phyloP scores from a whole-genome alignment of 768 basidiomycete genomes.

The Naematelia aurantialba region DNA sequence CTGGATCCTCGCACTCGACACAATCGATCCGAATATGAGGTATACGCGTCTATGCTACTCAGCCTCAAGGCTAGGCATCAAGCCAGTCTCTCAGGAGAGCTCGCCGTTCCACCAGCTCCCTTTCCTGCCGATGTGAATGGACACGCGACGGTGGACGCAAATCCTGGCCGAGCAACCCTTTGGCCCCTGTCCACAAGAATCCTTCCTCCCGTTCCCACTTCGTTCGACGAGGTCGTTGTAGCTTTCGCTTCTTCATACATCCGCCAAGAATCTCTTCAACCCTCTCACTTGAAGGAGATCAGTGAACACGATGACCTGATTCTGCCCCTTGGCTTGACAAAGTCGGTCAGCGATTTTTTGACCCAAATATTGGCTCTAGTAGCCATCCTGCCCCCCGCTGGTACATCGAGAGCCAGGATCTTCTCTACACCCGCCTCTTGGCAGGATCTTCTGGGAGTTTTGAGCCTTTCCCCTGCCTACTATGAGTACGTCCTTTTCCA shows the following conservation, averaged over 20 bases:
- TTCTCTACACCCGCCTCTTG: background rate
- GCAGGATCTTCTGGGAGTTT: background rate
- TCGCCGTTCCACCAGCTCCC: background rate
- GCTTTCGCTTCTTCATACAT: constrained; percentile 17
- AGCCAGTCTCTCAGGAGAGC: background rate
- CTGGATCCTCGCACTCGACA: background rate
- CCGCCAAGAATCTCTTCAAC: constrained; percentile 8
- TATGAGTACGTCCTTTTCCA: background rate
- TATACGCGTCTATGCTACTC: constrained; percentile 1
- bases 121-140: background rate
- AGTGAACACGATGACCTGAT: background rate
- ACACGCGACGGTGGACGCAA: background rate
- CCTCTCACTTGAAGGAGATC: background rate
- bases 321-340: background rate
- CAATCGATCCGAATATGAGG: constrained; percentile 6
- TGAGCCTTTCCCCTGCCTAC: background rate
- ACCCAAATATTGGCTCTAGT: background rate
- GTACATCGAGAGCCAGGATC: background rate
- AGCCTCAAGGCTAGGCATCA: background rate
- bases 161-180: background rate
- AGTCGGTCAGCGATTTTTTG: background rate
- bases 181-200: constrained; percentile 14
- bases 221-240: constrained; percentile 14
- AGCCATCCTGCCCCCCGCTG: background rate
- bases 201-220: background rate